These are phyloP conservation scores for Mallotus repandus DNA, from an alignment of 441 rosid genomes.

Conservation along the genomic window DNA sequence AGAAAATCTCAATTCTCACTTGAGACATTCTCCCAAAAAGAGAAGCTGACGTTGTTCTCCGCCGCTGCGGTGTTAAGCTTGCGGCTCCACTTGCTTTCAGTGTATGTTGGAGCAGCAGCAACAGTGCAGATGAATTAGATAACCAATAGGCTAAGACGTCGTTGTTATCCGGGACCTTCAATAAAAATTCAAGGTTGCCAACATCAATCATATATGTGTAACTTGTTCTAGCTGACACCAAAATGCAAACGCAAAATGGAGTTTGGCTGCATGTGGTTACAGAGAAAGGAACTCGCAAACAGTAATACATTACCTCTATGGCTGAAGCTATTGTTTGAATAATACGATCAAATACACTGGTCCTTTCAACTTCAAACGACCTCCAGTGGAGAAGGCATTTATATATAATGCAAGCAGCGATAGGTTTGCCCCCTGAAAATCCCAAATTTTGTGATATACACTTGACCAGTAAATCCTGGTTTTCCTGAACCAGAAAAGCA, in stretches of 20 bases:
- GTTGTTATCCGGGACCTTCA: slow-evolving; percentile 88
- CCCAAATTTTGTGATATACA: slow-evolving; percentile 92
- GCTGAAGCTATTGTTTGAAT: slow-evolving; percentile 96
- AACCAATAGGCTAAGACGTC: slow-evolving; percentile 92
- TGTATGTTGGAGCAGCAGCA: slow-evolving; percentile 95
- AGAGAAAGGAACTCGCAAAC: neutral
- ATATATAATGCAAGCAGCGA: slow-evolving; percentile 97
- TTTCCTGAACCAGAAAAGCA: slow-evolving; percentile 64
- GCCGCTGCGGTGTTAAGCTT: slow-evolving; percentile 93
- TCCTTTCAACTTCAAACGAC: slow-evolving; percentile 99
- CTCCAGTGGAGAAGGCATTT: slow-evolving; percentile 99
- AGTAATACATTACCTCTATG: slow-evolving; percentile 58
- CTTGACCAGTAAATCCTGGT: slow-evolving; percentile 92
- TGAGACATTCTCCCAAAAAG: slow-evolving; percentile 99
- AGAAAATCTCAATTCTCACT: slow-evolving; percentile 44
- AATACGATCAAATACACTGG: slow-evolving; percentile 92
- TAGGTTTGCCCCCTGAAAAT: slow-evolving; percentile 87
- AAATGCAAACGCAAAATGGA: slow-evolving; percentile 9
- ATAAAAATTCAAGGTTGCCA: slow-evolving; percentile 24
- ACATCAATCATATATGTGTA: slow-evolving; percentile 26
- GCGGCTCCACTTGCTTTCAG: slow-evolving; percentile 99
- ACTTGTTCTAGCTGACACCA: slow-evolving; percentile 20
- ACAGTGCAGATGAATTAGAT: slow-evolving; percentile 87
- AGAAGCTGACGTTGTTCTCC: slow-evolving; percentile 90
- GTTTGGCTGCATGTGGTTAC: neutral